Conservation (phyloP, 2,329 filamentous ascomycete species). For the Macroventuria anomochaeta region DNA sequence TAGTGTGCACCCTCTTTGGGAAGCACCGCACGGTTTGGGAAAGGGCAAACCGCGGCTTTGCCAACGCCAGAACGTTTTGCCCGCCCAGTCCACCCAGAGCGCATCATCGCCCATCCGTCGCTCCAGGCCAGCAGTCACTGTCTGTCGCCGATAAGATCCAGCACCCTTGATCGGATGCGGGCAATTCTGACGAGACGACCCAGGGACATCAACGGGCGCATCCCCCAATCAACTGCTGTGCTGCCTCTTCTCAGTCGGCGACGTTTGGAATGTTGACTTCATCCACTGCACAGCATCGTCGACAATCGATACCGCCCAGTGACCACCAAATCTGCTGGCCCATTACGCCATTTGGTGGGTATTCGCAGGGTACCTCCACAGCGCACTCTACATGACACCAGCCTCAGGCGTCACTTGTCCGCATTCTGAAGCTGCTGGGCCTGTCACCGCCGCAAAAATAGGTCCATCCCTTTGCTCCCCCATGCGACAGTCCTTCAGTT, state of each 20-base stretch:
- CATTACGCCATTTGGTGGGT: constrained; percentile 8
- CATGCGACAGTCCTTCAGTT: constrained; percentile 7
- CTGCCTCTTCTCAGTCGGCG: constrained; percentile 4
- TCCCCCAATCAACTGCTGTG: constrained; percentile 9
- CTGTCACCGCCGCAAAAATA: constrained; percentile 10
- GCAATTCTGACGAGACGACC: constrained; percentile 18
- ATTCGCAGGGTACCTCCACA: constrained; percentile 4
- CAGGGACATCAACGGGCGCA: constrained; percentile 21
- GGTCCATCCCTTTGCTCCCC: constrained; percentile 6
- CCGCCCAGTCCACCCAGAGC: constrained; percentile 12
- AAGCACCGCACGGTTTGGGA: constrained; percentile 29
- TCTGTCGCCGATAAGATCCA: constrained; percentile 18
- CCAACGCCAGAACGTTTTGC: constrained; percentile 23
- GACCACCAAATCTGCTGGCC: constrained; percentile 6
- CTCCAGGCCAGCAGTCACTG: constrained; percentile 16
- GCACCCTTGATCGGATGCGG: constrained; percentile 22
- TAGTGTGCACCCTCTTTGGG: constrained; percentile 19
- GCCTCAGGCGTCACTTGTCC: constrained; percentile 4
- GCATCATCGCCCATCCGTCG: constrained; percentile 12
- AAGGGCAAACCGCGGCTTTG: constrained; percentile 12
- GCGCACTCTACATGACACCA: constrained; percentile 30
- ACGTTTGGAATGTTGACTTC: constrained; percentile 12
- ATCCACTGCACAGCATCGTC: constrained; percentile 11
- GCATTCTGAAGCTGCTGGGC: constrained; percentile 3
- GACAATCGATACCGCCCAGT: constrained; percentile 10